Evolutionary conservation across 1,284 basidiomycete genomes (phyloP).

Genomic region (Trichosporon sp.): DNA sequence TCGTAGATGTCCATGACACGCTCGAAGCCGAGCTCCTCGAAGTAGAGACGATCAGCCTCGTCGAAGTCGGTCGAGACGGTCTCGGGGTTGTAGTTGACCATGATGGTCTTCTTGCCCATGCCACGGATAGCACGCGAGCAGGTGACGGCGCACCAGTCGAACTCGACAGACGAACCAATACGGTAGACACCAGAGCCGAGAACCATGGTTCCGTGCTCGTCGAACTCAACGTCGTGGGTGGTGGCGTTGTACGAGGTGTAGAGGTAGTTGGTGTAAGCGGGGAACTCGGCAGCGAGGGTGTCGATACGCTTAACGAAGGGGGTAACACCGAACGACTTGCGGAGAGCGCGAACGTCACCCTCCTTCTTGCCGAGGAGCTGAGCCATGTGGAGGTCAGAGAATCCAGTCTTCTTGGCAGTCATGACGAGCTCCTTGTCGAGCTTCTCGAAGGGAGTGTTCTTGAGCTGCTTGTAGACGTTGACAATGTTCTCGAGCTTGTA

Average conservation of each 20-base stretch:
- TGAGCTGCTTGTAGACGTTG: conserved; percentile 72
- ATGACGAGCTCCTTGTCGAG: conserved; percentile 69
- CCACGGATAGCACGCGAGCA: conserved; percentile 88
- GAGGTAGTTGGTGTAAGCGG: conserved; percentile 98
- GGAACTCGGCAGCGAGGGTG: conserved; percentile 97
- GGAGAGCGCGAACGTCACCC: conserved; percentile 74
- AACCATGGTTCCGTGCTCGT: conserved; percentile 98
- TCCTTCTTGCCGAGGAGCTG: conserved; percentile 72
- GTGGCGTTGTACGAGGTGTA: conserved; percentile 99
- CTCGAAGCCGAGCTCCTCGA: conserved; percentile 97
- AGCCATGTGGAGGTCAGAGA: conserved; percentile 91
- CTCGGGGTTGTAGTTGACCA: conserved; percentile 99
- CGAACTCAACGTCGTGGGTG: conserved; percentile 92
- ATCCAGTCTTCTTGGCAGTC: conserved; percentile 87
- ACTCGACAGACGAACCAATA: conserved; percentile 97
- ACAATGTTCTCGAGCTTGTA: conserved; percentile 92
- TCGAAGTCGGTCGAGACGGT: conserved; percentile 99
- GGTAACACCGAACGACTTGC: conserved; percentile 83
- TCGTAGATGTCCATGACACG: conserved; percentile 99
- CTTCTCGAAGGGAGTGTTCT: conserved; percentile 68
- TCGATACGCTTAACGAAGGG: conserved; percentile 99
- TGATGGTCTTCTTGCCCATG: conserved; percentile 93
- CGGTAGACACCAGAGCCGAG: conserved; percentile 98
- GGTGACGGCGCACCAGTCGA: conserved; percentile 99
- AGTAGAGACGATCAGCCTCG: conserved; percentile 97